phyloP scores from a whole-genome alignment of 1,284 basidiomycete genomes.

The Cutaneotrichosporon mucoides region DNA sequence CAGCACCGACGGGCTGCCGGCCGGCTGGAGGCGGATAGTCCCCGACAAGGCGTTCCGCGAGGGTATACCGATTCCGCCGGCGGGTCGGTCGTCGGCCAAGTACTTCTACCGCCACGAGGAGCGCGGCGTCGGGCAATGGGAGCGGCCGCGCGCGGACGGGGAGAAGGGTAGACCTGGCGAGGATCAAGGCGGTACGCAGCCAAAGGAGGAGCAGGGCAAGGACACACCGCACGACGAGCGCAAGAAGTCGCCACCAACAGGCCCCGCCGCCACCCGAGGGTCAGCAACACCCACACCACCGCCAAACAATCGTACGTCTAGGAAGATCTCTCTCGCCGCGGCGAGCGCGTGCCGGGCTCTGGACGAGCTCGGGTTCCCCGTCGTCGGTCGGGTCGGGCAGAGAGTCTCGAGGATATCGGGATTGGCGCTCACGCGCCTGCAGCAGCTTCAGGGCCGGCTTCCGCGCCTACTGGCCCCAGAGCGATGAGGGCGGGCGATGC shows the following conservation, averaged over 20 bases:
- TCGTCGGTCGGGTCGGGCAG: too few species aligned
- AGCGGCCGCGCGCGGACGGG: not conserved
- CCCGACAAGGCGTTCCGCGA: constrained; percentile 2
- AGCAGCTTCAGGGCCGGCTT: not conserved
- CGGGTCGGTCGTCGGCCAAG: not conserved
- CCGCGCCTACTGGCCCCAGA: not conserved
- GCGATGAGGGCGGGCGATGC: too few species aligned
- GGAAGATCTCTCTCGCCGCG: too few species aligned
- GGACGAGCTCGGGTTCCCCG: too few species aligned
- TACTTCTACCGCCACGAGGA: not conserved
- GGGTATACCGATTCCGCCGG: not conserved
- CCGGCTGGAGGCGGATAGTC: not conserved
- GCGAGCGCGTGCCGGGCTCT: too few species aligned
- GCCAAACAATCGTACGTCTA: too few species aligned
- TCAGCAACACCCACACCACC: too few species aligned
- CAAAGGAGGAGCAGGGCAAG: not conserved
- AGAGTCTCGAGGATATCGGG: not conserved
- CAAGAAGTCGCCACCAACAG: not conserved
- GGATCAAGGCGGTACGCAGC: too few species aligned
- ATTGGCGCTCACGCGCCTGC: constrained; percentile 1
- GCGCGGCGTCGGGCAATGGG: not conserved
- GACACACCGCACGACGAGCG: not conserved
- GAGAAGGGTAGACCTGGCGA: too few species aligned
- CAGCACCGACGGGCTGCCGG: not conserved
- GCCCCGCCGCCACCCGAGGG: not conserved